phyloP scores from a whole-genome alignment of 129 eudicot species.

The Flaveria linearis region DNA sequence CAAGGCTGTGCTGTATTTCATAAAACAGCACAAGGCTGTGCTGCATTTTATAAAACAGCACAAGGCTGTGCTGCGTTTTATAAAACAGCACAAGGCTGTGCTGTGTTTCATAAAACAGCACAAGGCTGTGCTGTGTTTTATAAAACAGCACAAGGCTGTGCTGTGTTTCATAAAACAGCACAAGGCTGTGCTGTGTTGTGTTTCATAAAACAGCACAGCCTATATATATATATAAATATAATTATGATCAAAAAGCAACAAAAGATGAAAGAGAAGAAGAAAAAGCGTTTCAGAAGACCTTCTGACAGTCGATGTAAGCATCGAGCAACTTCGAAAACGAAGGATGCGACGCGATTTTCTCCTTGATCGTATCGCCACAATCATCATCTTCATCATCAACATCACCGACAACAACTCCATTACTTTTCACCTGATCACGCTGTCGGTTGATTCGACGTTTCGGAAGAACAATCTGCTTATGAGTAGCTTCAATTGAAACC shows the following conservation, averaged over 20 bases:
- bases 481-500: conserved; percentile 40
- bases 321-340: conserved; percentile 67
- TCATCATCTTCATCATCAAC: conserved; percentile 11
- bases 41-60: too few relatives aligned
- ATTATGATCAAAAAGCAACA: neutral
- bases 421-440: conserved; percentile 20
- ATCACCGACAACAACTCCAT: conserved; percentile 19
- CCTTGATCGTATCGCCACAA: conserved; percentile 40
- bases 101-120: too few relatives aligned
- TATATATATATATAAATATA: too few relatives aligned
- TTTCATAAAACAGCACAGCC: too few relatives aligned
- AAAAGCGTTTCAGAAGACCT: conserved; percentile 44
- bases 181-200: too few relatives aligned
- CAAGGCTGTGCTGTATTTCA: too few relatives aligned
- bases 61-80: too few relatives aligned
- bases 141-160: too few relatives aligned
- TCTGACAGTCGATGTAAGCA: conserved; percentile 89
- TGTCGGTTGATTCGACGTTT: conserved; percentile 33
- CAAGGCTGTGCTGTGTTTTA: too few relatives aligned
- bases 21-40: too few relatives aligned
- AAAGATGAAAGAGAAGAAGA: conserved; percentile 8
- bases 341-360: conserved; percentile 83
- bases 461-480: conserved; percentile 17
- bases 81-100: too few relatives aligned
- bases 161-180: too few relatives aligned